Conservation (phyloP, 371 early-diverging fungal species). For the Mucor velutinosus region DNA sequence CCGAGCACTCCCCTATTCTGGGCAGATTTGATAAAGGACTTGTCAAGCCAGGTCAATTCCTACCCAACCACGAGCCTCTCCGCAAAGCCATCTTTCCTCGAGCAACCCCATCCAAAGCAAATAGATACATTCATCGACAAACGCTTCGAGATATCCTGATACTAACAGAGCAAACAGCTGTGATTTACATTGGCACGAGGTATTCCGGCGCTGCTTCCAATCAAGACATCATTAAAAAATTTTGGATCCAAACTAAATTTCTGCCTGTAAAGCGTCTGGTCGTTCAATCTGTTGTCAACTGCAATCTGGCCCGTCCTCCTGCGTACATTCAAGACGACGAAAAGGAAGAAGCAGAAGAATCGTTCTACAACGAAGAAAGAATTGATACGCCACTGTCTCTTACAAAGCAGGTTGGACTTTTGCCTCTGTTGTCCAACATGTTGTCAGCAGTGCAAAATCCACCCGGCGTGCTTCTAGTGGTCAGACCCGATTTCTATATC, state of each 20-base stretch:
- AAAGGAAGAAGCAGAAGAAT: background rate
- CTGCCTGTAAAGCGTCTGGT: constrained; percentile 12
- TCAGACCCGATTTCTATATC: constrained; percentile 20
- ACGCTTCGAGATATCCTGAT: constrained; percentile 4
- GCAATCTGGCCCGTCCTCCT: background rate
- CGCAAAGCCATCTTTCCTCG: constrained; percentile 6
- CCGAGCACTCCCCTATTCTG: constrained; percentile 4
- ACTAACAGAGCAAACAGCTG: background rate
- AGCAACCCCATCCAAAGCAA: background rate
- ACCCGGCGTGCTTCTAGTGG: constrained; percentile 2
- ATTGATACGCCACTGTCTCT: constrained; percentile 7
- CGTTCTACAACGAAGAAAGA: constrained; percentile 15
- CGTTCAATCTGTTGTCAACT: constrained; percentile 12
- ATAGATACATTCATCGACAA: background rate
- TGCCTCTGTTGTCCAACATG: background rate
- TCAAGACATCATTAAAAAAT: background rate
- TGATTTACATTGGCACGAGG: constrained; percentile 7
- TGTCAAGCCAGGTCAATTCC: constrained; percentile 13
- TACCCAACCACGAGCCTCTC: constrained; percentile 11
- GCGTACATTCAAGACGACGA: constrained; percentile 5
- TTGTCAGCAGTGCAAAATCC: background rate
- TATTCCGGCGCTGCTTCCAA: background rate
- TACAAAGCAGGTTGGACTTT: constrained; percentile 4
- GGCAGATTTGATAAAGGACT: constrained; percentile 17
- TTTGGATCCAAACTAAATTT: constrained; percentile 7